phyloP scores from a whole-genome alignment of 805 yeast genomes.

The Wickerhamomyces rabaulensis region DNA sequence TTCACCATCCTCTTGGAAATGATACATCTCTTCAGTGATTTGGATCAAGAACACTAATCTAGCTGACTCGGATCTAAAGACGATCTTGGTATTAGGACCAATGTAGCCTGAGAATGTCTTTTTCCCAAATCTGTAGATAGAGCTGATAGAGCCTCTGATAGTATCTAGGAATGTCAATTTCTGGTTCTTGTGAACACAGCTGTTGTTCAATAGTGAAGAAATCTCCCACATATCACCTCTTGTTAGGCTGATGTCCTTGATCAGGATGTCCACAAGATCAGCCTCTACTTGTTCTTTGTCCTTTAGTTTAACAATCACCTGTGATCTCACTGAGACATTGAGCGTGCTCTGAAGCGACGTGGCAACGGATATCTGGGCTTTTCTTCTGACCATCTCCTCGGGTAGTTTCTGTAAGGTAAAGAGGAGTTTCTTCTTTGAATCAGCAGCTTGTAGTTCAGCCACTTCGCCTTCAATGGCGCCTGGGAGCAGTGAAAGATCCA shows the following conservation, averaged over 20 bases:
- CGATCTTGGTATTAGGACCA: conserved; percentile 68
- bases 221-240: conserved; percentile 93
- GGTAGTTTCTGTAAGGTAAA: conserved; percentile 37
- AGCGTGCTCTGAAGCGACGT: conserved; percentile 55
- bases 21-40: conserved; percentile 95
- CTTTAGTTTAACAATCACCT: conserved; percentile 51
- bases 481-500: conserved; percentile 56
- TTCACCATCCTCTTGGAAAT: conserved; percentile 94
- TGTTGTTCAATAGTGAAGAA: conserved; percentile 52
- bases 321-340: conserved; percentile 63
- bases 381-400: conserved; percentile 26
- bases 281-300: conserved; percentile 51
- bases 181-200: conserved; percentile 66
- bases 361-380: conserved; percentile 47
- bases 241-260: conserved; percentile 75
- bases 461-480: conserved; percentile 70
- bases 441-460: conserved; percentile 56
- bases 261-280: conserved; percentile 75
- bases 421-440: conserved; percentile 33
- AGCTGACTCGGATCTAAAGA: conserved; percentile 90
- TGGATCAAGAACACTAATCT: conserved; percentile 79
- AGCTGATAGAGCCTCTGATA: conserved; percentile 58
- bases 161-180: conserved; percentile 55
- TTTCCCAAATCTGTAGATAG: conserved; percentile 59
- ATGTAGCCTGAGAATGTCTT: conserved; percentile 72